Evolutionary conservation across 306 rosid species (phyloP), one percentile per base, ranked within the genome.

Genomic region (Acacia melanoxylon): DNA sequence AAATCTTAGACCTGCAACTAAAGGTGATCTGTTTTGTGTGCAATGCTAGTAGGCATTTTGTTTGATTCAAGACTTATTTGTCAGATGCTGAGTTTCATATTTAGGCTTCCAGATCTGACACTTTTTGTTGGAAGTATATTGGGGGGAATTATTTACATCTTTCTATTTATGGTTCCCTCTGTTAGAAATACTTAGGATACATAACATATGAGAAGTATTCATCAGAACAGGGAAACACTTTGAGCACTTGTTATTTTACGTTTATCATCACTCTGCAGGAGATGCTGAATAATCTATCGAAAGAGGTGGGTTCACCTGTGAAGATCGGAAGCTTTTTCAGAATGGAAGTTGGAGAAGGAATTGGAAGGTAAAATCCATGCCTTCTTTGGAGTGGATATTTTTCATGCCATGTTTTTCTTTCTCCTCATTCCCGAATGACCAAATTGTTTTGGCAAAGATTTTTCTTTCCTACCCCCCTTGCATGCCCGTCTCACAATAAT

Each of bases 321-420:
- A 93, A 86, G 92, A 83, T 93, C 68, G 88, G 88, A 69, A 90
- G 46, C 92, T 93, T 95, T 89, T 89, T 92, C 83, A 89, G 98
- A 86, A 91, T 93, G 92, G 97, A 92, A 83, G 92, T 95, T 76
- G 97, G 98, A 63, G 98, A 93, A 89, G 98, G 98, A 89, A 89
- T 91, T 85, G 90, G 87, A 81, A 89, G 98, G 97, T 92, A 85
- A 80, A 68, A 79, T 77, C 66, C 74, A 69, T 81, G 56, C 70
- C 46, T 37, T 69, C 74, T 72, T 52, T 37, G 27, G 15, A 37
- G 41, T 37, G 41, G 41, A n/a, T 58, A 58, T 58, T 58, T 58
- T 58, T n/a, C 31, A n/a, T 58, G 0, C 31, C 27, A 8, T 58
- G 65, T 22, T 58, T 58, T 58, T 8, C 65, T 10, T n/a, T 9